These are phyloP conservation scores for Kwoniella shivajii DNA, from an alignment of 1,284 basidiomycete genomes.

Conservation along the genomic window DNA sequence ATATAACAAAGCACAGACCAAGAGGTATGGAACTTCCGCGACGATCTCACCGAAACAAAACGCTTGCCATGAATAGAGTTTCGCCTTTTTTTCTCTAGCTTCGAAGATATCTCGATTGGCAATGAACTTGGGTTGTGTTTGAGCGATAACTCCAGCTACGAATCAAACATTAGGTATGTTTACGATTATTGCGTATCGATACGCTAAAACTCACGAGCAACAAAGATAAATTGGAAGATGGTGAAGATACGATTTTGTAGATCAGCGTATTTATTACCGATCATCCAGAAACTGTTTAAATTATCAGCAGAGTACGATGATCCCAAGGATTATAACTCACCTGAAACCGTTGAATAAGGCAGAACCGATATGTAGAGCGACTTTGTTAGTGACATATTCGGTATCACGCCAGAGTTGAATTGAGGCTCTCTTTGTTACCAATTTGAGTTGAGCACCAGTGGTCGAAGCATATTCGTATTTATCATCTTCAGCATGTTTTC, in stretches of 20 bases:
- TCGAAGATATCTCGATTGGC: conserved; percentile 52
- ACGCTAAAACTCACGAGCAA: conserved; percentile 36
- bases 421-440: conserved; percentile 43
- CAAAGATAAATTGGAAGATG: conserved; percentile 51
- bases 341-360: conserved; percentile 14
- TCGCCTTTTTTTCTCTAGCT: conserved; percentile 49
- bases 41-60: conserved; percentile 48
- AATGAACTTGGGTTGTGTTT: conserved; percentile 54
- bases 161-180: background rate
- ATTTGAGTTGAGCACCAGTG: conserved; percentile 34
- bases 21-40: conserved; percentile 48
- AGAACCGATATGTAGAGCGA: conserved; percentile 35
- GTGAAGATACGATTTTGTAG: conserved; percentile 43
- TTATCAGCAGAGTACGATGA: background rate
- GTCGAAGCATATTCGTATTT: conserved; percentile 45
- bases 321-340: background rate
- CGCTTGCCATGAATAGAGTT: conserved; percentile 51
- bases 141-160: conserved; percentile 46
- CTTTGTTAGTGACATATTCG: conserved; percentile 51
- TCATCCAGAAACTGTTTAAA: conserved; percentile 40
- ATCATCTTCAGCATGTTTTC: conserved; percentile 23
- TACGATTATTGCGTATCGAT: background rate
- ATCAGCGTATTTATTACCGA: conserved; percentile 30
- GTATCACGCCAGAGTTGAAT: conserved; percentile 45
- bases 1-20: conserved; percentile 48